These are phyloP conservation scores for Piper longum DNA, from an alignment of 164 flowering plant genomes.

Conservation along the genomic window DNA sequence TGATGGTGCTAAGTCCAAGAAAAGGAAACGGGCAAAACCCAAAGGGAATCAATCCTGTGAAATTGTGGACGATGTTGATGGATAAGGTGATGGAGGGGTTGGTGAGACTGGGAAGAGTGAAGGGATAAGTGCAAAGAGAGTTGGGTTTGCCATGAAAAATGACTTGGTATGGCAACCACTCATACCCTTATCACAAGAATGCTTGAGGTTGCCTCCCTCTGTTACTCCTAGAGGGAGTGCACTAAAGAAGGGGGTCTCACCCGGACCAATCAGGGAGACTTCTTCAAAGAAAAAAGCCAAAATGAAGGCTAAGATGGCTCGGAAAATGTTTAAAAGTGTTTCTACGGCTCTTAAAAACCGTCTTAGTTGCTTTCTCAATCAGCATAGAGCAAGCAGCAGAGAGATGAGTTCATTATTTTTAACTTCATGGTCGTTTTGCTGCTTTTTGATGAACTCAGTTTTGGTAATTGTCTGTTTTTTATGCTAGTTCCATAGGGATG, in stretches of 20 bases:
- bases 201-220: slow-evolving; percentile 83
- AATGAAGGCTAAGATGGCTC: slow-evolving; percentile 25
- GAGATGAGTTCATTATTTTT: neutral
- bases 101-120: slow-evolving; percentile 17
- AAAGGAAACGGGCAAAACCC: slow-evolving; percentile 22
- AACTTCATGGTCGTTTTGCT: neutral
- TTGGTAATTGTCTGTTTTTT: too few species aligned
- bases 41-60: slow-evolving; percentile 9
- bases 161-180: slow-evolving; percentile 89
- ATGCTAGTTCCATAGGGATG: too few species aligned
- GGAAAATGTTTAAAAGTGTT: slow-evolving; percentile 23
- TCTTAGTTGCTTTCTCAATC: slow-evolving; percentile 22
- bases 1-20: neutral
- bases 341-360: slow-evolving; percentile 31
- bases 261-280: slow-evolving; percentile 71
- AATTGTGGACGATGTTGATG: slow-evolving; percentile 1
- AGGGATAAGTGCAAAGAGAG: slow-evolving; percentile 67
- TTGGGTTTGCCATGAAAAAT: slow-evolving; percentile 67
- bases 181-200: slow-evolving; percentile 72
- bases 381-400: slow-evolving; percentile 3
- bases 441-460: neutral
- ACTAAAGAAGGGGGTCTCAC: slow-evolving; percentile 70
- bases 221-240: slow-evolving; percentile 98
- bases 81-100: slow-evolving; percentile 17
- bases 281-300: slow-evolving; percentile 5